These are phyloP conservation scores for Penicillium polonicum DNA, from an alignment of 2,329 filamentous ascomycete species.

Conservation along the genomic window DNA sequence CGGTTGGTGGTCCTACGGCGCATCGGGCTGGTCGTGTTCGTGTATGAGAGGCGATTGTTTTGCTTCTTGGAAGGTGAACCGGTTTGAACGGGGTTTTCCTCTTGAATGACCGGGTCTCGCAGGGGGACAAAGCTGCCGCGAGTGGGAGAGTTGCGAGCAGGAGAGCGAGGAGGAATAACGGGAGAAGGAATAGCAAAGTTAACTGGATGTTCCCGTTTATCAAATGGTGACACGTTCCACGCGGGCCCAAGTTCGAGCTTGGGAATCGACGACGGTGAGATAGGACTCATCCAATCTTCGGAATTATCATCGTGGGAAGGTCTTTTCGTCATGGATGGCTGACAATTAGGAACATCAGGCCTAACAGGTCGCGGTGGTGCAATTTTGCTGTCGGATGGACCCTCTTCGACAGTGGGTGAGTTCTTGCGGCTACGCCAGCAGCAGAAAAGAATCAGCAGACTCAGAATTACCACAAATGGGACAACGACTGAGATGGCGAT, in stretches of 20 bases:
- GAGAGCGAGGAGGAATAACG: conserved; percentile 28
- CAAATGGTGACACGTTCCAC: conserved; percentile 33
- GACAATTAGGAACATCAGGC: conserved; percentile 26
- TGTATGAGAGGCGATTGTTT: conserved; percentile 31
- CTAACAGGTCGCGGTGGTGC: conserved; percentile 22
- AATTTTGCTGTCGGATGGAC: conserved; percentile 24
- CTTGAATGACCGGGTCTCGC: conserved; percentile 22
- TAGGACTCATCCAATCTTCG: conserved; percentile 22
- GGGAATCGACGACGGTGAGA: conserved; percentile 31
- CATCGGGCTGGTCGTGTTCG: conserved; percentile 30
- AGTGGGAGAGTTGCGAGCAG: conserved; percentile 31
- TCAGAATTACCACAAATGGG: conserved; percentile 33
- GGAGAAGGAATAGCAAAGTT: conserved; percentile 23
- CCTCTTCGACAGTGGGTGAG: conserved; percentile 24
- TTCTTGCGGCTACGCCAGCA: conserved; percentile 36
- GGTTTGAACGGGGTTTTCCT: conserved; percentile 20
- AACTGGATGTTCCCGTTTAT: conserved; percentile 19
- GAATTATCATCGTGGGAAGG: conserved; percentile 23
- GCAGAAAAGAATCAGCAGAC: conserved; percentile 33
- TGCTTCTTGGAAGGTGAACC: conserved; percentile 24
- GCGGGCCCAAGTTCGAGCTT: conserved; percentile 37
- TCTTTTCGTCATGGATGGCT: conserved; percentile 23
- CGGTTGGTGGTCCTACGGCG: conserved; percentile 31
- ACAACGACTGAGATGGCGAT: conserved; percentile 39
- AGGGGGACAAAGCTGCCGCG: conserved; percentile 31